Conservation (phyloP, 225 moss, liverwort and hornwort genomes). For the Sphagnum tenellum region DNA sequence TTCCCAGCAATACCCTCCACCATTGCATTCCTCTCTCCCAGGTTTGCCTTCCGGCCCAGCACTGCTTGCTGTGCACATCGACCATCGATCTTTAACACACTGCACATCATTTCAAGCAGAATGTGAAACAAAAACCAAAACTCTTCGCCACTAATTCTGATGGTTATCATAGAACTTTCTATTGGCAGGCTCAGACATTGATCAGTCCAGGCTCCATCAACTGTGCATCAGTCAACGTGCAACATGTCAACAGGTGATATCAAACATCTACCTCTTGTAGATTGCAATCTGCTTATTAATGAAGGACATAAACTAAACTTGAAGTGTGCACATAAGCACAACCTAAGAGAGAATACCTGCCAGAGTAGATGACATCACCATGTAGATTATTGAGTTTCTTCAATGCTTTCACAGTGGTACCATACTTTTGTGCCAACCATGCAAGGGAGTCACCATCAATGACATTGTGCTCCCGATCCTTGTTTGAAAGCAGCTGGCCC, state of each 20-base stretch:
- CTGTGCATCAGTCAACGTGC: too few relatives aligned
- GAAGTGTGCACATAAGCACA: background rate
- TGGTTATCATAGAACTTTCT: background rate
- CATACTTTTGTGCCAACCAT: slow-evolving; percentile 75
- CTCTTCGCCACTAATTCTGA: background rate
- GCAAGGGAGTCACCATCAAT: slow-evolving; percentile 71
- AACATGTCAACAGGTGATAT: too few relatives aligned
- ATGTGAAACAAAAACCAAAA: background rate
- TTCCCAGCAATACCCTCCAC: slow-evolving; percentile 40
- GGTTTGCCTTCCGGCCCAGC: slow-evolving; percentile 66
- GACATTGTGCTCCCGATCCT: slow-evolving; percentile 56
- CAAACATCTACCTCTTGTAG: too few relatives aligned
- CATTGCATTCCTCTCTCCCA: slow-evolving; percentile 52
- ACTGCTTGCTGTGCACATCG: slow-evolving; percentile 53
- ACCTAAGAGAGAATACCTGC: slow-evolving; percentile 43
- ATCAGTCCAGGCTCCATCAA: too few relatives aligned
- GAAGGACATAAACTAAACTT: too few relatives aligned
- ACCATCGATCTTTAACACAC: slow-evolving; percentile 68
- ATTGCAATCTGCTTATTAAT: too few relatives aligned
- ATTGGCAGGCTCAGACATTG: too few relatives aligned
- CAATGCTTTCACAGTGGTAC: slow-evolving; percentile 57
- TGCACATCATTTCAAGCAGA: slow-evolving; percentile 14
- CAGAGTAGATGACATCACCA: slow-evolving; percentile 61
- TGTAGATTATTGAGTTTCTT: slow-evolving; percentile 66
- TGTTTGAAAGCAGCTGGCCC: slow-evolving; percentile 38